phyloP scores from a whole-genome alignment of 2,329 filamentous ascomycete species.

The Claviceps monticola region DNA sequence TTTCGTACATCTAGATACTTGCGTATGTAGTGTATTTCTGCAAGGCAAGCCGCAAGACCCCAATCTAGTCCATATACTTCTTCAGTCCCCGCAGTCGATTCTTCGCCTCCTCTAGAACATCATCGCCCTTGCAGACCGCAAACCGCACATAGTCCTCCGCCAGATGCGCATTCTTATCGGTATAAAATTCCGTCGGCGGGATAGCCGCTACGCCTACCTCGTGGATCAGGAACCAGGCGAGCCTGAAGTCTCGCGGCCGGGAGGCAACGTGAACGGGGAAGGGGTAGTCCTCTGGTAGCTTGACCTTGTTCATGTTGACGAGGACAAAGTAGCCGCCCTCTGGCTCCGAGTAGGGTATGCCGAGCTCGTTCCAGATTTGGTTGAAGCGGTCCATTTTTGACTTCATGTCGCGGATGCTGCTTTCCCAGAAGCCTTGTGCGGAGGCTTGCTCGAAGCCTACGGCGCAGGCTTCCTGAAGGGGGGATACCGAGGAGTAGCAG shows the following conservation, averaged over 20 bases:
- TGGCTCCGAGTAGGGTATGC: slow-evolving; percentile 73
- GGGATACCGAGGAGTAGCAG: slow-evolving; percentile 87
- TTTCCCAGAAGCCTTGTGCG: slow-evolving; percentile 71
- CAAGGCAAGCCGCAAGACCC: not conserved
- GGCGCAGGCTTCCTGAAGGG: slow-evolving; percentile 85
- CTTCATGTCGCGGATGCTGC: slow-evolving; percentile 76
- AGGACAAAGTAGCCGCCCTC: slow-evolving; percentile 97
- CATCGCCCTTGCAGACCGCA: slow-evolving; percentile 90
- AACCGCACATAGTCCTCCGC: slow-evolving; percentile 91
- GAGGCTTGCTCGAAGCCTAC: slow-evolving; percentile 91
- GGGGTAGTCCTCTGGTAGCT: slow-evolving; percentile 67
- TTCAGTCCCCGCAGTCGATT: slow-evolving; percentile 58
- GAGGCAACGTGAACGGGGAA: slow-evolving; percentile 82
- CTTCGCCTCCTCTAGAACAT: slow-evolving; percentile 68
- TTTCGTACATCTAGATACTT: too few species aligned
- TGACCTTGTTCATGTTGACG: slow-evolving; percentile 81
- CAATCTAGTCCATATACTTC: slow-evolving; percentile 44
- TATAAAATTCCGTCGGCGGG: slow-evolving; percentile 95
- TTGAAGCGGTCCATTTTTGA: slow-evolving; percentile 80
- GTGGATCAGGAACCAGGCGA: slow-evolving; percentile 93
- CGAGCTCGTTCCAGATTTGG: slow-evolving; percentile 61
- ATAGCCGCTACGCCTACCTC: slow-evolving; percentile 93
- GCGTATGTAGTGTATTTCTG: too few species aligned
- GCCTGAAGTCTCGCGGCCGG: slow-evolving; percentile 83
- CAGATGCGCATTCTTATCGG: slow-evolving; percentile 65